Percentiles rank a stretch among this genome's conserved stretches.
phyloP scores from a whole-genome alignment of 495 filamentous ascomycete species.

The Hypomontagnella submonticulosa region DNA sequence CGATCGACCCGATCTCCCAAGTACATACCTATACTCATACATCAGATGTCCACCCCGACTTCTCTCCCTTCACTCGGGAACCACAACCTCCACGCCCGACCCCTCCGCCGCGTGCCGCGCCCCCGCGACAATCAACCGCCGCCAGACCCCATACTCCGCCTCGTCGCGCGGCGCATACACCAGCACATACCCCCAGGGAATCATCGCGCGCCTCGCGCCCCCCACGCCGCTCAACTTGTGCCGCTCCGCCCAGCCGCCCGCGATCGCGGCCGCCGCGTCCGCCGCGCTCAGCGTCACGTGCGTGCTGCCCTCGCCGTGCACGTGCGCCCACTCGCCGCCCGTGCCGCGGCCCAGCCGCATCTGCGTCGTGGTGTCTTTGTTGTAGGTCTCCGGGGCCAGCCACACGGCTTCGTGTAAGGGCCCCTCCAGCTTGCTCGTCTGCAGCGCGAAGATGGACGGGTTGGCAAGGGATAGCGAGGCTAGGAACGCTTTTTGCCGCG shows the following conservation, averaged over 20 bases:
- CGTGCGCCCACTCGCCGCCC: constrained; percentile 47
- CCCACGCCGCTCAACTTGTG: constrained; percentile 43
- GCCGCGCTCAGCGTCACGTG: constrained; percentile 47
- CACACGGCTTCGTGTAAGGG: constrained; percentile 41
- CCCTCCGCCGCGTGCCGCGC: constrained; percentile 34
- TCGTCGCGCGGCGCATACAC: constrained; percentile 51
- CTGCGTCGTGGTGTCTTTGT: not conserved
- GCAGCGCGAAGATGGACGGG: constrained; percentile 32
- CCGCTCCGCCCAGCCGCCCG: constrained; percentile 49
- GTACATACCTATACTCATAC: not conserved
- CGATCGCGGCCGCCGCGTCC: constrained; percentile 49
- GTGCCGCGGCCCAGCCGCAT: constrained; percentile 28
- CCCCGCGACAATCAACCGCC: constrained; percentile 36
- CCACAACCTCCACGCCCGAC: constrained; percentile 29
- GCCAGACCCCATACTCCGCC: constrained; percentile 45
- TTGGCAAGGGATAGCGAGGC: constrained; percentile 27
- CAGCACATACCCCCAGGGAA: constrained; percentile 47
- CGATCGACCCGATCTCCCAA: not conserved
- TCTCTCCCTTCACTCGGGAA: constrained; percentile 3
- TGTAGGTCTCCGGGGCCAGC: constrained; percentile 7
- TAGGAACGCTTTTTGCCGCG: constrained; percentile 21
- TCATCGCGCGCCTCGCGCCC: constrained; percentile 10
- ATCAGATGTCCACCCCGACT: not conserved
- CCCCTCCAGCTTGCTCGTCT: constrained; percentile 43
- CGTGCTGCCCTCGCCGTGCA: constrained; percentile 48